phyloP scores from a whole-genome alignment of 768 basidiomycete species.

The Boletus eberwhitei region DNA sequence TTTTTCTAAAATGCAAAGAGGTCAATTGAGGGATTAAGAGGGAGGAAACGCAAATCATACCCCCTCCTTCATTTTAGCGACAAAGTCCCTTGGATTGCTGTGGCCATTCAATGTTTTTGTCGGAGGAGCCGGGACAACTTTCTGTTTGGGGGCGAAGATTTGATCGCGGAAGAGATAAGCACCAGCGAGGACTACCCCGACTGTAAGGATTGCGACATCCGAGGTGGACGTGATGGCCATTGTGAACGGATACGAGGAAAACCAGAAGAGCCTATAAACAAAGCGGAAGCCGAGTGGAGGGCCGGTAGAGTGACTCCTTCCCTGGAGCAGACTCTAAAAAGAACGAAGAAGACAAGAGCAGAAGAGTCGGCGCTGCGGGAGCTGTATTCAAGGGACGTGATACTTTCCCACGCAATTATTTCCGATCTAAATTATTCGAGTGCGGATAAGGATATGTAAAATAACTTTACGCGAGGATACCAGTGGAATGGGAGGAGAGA shows the following conservation, averaged over 20 bases:
- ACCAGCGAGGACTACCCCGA: conserved; percentile 74
- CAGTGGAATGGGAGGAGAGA: neutral
- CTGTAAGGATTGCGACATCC: conserved; percentile 66
- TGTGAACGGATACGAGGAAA: conserved; percentile 15
- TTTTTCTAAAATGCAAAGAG: conserved; percentile 66
- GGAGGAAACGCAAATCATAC: conserved; percentile 46
- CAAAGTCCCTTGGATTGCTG: conserved; percentile 90
- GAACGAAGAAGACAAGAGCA: conserved; percentile 16
- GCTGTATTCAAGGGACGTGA: conserved; percentile 36
- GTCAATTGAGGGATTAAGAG: conserved; percentile 4
- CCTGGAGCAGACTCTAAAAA: neutral
- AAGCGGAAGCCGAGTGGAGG: neutral
- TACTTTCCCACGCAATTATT: conserved; percentile 36
- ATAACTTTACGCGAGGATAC: neutral
- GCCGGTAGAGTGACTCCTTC: neutral
- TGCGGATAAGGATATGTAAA: neutral
- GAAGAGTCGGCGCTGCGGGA: neutral
- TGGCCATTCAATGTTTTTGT: conserved; percentile 55
- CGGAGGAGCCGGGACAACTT: conserved; percentile 45
- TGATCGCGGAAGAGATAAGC: conserved; percentile 83
- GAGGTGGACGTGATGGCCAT: conserved; percentile 67
- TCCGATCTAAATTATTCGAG: conserved; percentile 20
- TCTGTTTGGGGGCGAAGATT: conserved; percentile 67
- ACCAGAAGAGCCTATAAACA: neutral
- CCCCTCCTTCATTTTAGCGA: conserved; percentile 89